Percentiles rank a stretch among this genome's conserved stretches.
Conservation (phyloP, 345 rosid species). For the Populus simonii region DNA sequence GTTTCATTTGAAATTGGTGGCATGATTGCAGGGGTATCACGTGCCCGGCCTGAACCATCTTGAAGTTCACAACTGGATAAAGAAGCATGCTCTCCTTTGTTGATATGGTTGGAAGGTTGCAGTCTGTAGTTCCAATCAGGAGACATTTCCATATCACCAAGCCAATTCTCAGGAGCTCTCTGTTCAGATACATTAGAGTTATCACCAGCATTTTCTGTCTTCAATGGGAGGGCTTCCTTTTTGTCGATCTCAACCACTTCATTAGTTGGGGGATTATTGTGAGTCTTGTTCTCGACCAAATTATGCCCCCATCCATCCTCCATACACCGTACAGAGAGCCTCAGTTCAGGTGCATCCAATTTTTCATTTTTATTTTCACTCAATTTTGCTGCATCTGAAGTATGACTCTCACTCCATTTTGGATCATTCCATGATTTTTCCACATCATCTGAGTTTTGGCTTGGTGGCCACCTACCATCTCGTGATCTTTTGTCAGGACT, state of each 20-base stretch:
- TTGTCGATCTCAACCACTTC: constrained; percentile 23
- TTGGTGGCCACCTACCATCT: constrained; percentile 36
- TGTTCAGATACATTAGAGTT: constrained; percentile 31
- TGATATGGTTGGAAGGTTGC: constrained; percentile 32
- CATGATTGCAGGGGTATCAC: constrained; percentile 24
- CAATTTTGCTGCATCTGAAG: constrained; percentile 32
- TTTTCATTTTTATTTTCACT: constrained; percentile 32
- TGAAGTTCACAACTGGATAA: constrained; percentile 24
- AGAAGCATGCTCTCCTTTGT: constrained; percentile 38
- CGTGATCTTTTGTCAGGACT: constrained; percentile 56
- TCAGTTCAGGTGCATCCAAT: constrained; percentile 26
- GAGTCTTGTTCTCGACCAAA: constrained; percentile 22
- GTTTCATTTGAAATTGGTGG: constrained; percentile 30
- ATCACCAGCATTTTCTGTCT: constrained; percentile 30
- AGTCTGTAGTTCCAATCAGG: constrained; percentile 75
- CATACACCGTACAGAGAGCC: constrained; percentile 32
- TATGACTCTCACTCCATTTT: constrained; percentile 33
- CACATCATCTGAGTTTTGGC: constrained; percentile 32
- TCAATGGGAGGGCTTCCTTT: constrained; percentile 26
- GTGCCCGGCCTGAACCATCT: constrained; percentile 24
- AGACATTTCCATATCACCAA: constrained; percentile 72
- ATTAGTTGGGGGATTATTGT: constrained; percentile 22
- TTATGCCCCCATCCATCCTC: constrained; percentile 36
- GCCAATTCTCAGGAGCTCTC: constrained; percentile 46
- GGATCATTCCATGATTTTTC: constrained; percentile 40